These are phyloP conservation scores for Cydonia oblonga DNA, from an alignment of 331 rosid genomes.

Conservation along the genomic window DNA sequence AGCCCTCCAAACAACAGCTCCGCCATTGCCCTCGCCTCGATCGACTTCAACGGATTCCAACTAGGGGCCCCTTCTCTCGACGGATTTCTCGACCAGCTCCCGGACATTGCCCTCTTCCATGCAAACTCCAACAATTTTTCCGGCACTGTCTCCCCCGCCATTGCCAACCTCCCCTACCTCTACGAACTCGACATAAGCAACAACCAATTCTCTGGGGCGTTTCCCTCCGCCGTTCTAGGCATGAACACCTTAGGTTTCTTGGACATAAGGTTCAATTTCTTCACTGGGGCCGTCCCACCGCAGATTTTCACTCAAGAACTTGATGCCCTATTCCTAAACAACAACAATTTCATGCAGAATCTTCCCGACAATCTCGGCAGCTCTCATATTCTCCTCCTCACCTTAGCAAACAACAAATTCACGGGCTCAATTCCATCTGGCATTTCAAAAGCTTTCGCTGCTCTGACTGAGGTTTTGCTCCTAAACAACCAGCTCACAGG, in stretches of 20 bases:
- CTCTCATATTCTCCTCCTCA: constrained; percentile 57
- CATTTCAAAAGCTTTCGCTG: constrained; percentile 44
- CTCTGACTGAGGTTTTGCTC: constrained; percentile 50
- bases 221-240: constrained; percentile 55
- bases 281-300: constrained; percentile 72
- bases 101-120: constrained; percentile 81
- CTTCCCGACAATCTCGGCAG: constrained; percentile 46
- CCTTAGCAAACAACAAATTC: constrained; percentile 80
- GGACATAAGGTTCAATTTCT: constrained; percentile 72
- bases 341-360: constrained; percentile 54
- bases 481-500: constrained; percentile 61
- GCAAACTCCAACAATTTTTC: constrained; percentile 75
- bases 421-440: constrained; percentile 61
- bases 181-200: constrained; percentile 84
- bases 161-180: constrained; percentile 52
- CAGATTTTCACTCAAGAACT: constrained; percentile 58
- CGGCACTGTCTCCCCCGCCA: constrained; percentile 49
- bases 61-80: constrained; percentile 57
- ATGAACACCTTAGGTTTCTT: constrained; percentile 44
- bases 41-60: constrained; percentile 78
- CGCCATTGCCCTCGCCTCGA: constrained; percentile 56
- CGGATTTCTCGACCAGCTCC: constrained; percentile 72
- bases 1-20: constrained; percentile 57
- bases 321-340: constrained; percentile 61
- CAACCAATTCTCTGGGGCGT: constrained; percentile 66